phyloP scores from a whole-genome alignment of 345 rosid species.

The Bruguiera parviflora region DNA sequence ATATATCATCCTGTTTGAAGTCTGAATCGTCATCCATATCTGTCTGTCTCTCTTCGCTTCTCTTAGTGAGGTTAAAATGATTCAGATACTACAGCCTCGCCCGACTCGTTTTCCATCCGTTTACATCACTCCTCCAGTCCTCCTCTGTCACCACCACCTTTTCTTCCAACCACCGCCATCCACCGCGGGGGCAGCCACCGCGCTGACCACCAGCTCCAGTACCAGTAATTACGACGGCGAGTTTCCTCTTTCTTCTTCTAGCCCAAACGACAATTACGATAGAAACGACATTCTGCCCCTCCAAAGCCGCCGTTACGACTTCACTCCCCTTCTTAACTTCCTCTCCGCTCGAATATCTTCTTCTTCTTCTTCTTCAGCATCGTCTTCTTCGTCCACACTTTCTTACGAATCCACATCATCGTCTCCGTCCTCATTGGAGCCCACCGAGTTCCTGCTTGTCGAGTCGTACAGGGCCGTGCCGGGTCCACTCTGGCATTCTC shows the following conservation, averaged over 20 bases:
- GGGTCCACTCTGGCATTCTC: conserved; percentile 83
- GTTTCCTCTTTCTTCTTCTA: background rate
- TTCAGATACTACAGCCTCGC: conserved; percentile 47
- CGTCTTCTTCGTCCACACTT: conserved; percentile 19
- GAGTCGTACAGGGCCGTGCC: conserved; percentile 87
- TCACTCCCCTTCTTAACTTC: conserved; percentile 71
- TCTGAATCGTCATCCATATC: background rate
- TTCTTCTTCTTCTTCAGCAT: conserved; percentile 20
- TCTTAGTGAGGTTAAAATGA: conserved; percentile 18
- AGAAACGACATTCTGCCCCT: conserved; percentile 42
- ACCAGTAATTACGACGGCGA: conserved; percentile 3
- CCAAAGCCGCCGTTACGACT: conserved; percentile 66
- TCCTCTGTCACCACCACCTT: conserved; percentile 30
- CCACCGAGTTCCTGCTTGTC: conserved; percentile 60
- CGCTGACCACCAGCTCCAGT: background rate
- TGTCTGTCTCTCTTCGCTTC: background rate
- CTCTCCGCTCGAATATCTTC: conserved; percentile 37
- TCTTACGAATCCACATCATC: conserved; percentile 27
- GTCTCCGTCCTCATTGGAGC: conserved; percentile 49
- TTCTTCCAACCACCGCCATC: conserved; percentile 17
- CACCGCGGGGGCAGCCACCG: background rate
- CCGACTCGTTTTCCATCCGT: conserved; percentile 48
- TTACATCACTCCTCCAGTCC: conserved; percentile 22
- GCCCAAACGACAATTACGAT: conserved; percentile 13
- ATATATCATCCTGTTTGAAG: too few species aligned